A percentile compares a stretch with the other conserved stretches of the same genome.
Evolutionary conservation across 768 basidiomycete genomes (phyloP).

Genomic region (Serendipita sp.): DNA sequence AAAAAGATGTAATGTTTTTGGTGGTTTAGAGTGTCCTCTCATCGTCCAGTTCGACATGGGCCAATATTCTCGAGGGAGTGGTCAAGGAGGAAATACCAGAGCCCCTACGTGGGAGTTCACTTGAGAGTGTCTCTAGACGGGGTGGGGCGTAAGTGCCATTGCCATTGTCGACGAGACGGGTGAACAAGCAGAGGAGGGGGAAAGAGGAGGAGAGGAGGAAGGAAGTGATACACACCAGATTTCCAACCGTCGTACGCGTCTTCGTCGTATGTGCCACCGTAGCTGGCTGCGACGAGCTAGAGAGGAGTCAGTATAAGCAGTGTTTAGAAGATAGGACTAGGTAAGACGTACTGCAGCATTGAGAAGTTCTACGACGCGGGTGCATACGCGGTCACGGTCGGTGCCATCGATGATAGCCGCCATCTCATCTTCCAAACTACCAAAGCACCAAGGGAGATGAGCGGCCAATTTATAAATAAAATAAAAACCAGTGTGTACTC

Average conservation of each 20-base stretch:
- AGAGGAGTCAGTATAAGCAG: not conserved
- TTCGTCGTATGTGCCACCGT: not conserved
- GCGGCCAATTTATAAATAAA: not conserved
- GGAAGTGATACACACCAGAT: not conserved
- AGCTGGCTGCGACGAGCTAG: not conserved
- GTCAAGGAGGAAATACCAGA: not conserved
- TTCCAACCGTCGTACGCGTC: constrained; percentile 1
- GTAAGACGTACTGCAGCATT: not conserved
- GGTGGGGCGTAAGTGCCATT: not conserved
- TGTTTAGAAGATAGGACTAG: not conserved
- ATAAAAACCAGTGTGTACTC: not conserved
- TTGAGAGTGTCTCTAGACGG: not conserved
- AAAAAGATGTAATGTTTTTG: too few relatives aligned
- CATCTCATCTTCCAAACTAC: not conserved
- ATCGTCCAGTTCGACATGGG: not conserved
- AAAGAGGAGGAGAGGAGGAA: not conserved
- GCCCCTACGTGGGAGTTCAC: not conserved
- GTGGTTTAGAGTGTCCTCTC: not conserved
- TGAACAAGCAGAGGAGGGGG: too few relatives aligned
- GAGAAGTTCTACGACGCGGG: not conserved
- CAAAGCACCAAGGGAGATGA: not conserved
- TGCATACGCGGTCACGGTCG: not conserved
- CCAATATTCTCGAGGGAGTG: not conserved
- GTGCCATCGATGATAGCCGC: not conserved
- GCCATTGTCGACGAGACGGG: not conserved